These are phyloP conservation scores for Xylariaceae sp. DNA, from an alignment of 2,329 filamentous ascomycete genomes.

Conservation along the genomic window DNA sequence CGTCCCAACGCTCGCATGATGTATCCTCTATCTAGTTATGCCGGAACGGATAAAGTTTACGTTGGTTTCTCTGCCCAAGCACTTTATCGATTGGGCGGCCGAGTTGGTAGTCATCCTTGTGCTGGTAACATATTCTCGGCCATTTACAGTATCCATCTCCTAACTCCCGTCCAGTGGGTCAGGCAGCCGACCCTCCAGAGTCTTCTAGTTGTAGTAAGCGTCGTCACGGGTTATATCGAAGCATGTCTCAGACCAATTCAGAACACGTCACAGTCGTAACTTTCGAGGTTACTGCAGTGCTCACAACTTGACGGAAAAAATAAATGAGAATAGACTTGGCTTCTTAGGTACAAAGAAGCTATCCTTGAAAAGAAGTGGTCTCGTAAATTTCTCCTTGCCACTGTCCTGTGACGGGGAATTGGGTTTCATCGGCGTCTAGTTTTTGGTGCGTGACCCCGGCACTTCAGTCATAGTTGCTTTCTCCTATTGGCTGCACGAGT, in stretches of 20 bases:
- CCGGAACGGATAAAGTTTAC: no score
- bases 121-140: background rate
- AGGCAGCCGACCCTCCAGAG: background rate
- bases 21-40: no score
- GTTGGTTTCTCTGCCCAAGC: no score
- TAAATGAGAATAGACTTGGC: background rate
- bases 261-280: background rate
- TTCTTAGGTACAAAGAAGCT: background rate
- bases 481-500: constrained; percentile 9
- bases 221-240: constrained; percentile 1
- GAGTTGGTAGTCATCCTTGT: background rate
- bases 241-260: background rate
- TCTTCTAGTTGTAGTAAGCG: constrained; percentile 17
- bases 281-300: background rate
- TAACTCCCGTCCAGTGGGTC: constrained; percentile 3
- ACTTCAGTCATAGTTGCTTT: constrained; percentile 2
- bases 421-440: constrained; percentile 17
- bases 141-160: background rate
- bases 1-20: no score
- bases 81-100: no score
- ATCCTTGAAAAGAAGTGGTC: no score
- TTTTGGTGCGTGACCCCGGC: constrained; percentile 11
- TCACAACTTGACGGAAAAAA: background rate
- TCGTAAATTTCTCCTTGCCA: background rate
- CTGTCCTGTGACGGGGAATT: constrained; percentile 11